Percentiles rank a stretch among this genome's conserved stretches.
Conservation (phyloP, 2,329 filamentous ascomycete species). For the Biscogniauxia marginata region DNA sequence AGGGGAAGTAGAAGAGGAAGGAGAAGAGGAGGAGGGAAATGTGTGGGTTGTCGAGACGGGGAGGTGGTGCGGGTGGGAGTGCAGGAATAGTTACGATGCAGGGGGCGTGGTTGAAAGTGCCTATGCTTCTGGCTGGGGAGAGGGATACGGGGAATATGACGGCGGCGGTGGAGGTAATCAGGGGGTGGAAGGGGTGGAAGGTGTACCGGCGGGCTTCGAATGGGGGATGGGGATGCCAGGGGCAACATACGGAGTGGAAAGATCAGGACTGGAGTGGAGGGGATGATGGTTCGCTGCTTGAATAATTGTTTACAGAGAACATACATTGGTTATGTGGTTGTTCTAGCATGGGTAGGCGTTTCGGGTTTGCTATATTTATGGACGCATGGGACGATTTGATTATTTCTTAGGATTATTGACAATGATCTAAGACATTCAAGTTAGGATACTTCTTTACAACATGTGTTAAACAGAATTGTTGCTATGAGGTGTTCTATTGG, state of each 20-base stretch:
- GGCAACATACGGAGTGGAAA: slow-evolving; percentile 19
- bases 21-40: slow-evolving; percentile 16
- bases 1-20: too few species aligned
- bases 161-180: neutral
- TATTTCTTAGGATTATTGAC: too few species aligned
- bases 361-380: too few species aligned
- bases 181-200: neutral
- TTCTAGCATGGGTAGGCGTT: too few species aligned
- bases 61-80: slow-evolving; percentile 31
- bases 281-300: neutral
- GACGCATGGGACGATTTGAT: too few species aligned
- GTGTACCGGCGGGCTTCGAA: too few species aligned
- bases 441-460: too few species aligned
- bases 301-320: neutral
- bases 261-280: slow-evolving; percentile 23
- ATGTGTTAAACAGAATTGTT: too few species aligned
- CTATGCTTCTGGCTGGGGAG: neutral
- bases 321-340: too few species aligned
- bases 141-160: neutral
- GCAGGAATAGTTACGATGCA: slow-evolving; percentile 24
- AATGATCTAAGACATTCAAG: too few species aligned
- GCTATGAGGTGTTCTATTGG: too few species aligned
- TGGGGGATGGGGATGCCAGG: slow-evolving; percentile 18
- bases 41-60: slow-evolving; percentile 12
- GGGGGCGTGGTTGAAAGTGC: too few species aligned